phyloP scores from a whole-genome alignment of 768 basidiomycete species.

The Collybia sordida region DNA sequence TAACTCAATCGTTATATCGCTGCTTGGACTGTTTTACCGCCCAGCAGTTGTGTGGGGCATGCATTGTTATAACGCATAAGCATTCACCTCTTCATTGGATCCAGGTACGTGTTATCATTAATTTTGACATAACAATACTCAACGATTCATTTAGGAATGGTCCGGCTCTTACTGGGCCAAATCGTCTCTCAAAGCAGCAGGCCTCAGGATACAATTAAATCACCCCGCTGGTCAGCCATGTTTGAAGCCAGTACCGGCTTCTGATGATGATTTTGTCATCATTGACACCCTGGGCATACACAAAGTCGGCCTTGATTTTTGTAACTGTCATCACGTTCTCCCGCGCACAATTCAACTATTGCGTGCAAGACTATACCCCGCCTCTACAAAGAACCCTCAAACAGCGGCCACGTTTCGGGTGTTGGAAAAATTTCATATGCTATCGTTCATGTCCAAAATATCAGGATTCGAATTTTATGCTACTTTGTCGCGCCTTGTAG shows the following conservation, averaged over 20 bases:
- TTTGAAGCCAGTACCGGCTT: neutral
- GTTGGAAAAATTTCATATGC: slow-evolving; percentile 22
- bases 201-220: slow-evolving; percentile 5
- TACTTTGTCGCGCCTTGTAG: slow-evolving; percentile 13
- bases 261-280: slow-evolving; percentile 23
- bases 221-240: slow-evolving; percentile 13
- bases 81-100: slow-evolving; percentile 16
- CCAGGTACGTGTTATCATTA: slow-evolving; percentile 12
- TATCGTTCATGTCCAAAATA: slow-evolving; percentile 26
- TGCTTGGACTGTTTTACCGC: slow-evolving; percentile 16
- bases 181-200: neutral
- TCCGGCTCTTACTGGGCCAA: neutral
- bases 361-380: slow-evolving; percentile 20
- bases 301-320: slow-evolving; percentile 26
- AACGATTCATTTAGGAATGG: neutral
- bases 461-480: slow-evolving; percentile 26
- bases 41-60: slow-evolving; percentile 5
- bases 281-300: slow-evolving; percentile 27
- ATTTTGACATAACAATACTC: neutral
- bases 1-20: neutral
- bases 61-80: slow-evolving; percentile 10
- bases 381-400: slow-evolving; percentile 19
- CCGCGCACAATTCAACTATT: slow-evolving; percentile 27
- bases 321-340: slow-evolving; percentile 19
- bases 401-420: slow-evolving; percentile 26